Evolutionary conservation across 805 yeast genomes (phyloP), one percentile per base, ranked within the genome.

Genomic region (Candida khao-thaluensis): DNA sequence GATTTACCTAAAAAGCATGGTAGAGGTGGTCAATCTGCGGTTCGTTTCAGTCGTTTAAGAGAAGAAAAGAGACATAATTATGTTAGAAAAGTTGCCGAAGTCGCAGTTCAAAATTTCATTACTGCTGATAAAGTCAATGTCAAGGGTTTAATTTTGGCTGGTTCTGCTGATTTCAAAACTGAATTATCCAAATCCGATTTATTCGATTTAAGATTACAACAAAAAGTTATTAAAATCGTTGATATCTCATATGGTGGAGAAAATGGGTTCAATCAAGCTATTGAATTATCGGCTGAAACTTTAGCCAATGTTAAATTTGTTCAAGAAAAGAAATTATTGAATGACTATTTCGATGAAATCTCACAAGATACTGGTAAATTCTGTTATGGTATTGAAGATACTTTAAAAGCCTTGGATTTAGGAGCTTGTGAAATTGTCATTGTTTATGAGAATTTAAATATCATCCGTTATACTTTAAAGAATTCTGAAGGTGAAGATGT

Each of bases 11-110:
- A 93, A 75, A 93, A 93, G 87, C 99, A 93, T 76, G 99, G 99
- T 59, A 85, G 99, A 78, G 99, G 99, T 85, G 99, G 99, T 84
- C 99, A 93, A 74, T 93, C 99, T 47, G 99, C 99, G 31, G 63
- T 93, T 53, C 98, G 99, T 87, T 93, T 93, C 75, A 83, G 97
- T 17, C 90, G 99, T 77, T 77, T 93, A 66, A 85, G 99, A 78
- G 99, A 93, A 55, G 99, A 93, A 70, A 93, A 93, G 66, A 88
- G 99, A 74, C 99, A 93, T 68, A 93, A 93, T 66, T 93, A 93
- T 70, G 95, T 93, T 46, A 81, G 99, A 70, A 93, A 93, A 60
- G 99, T 93, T 34, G 96, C 98, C 36, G 99, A 93, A 72, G 91
- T 81, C 37, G 98, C 99, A 5, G 98, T 93, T 24, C 99, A 93